Conservation (phyloP, 108 stramenopile species). For the Skeletonema potamos region DNA sequence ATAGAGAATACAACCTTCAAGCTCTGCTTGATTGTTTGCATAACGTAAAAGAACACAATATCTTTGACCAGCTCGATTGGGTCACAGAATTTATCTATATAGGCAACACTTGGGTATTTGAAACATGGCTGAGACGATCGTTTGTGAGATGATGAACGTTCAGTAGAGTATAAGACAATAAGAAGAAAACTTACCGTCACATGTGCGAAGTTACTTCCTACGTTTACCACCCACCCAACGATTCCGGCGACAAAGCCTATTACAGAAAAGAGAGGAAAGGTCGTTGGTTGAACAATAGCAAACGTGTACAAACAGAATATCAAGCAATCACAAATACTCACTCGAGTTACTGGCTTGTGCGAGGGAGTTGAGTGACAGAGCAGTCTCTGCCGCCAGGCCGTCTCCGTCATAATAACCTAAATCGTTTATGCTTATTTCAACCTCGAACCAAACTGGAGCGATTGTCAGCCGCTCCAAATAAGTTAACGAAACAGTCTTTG, state of each 20-base stretch:
- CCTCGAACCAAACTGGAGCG: conserved; percentile 18
- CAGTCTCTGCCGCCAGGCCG: not conserved
- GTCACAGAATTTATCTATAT: conserved; percentile 25
- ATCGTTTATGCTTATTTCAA: conserved; percentile 28
- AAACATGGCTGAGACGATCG: conserved; percentile 11
- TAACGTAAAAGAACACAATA: conserved; percentile 6
- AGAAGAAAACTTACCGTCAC: conserved; percentile 4
- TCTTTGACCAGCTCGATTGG: conserved; percentile 20
- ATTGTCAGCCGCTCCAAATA: conserved; percentile 29
- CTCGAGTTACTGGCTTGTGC: conserved; percentile 23
- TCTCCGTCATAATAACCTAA: not conserved
- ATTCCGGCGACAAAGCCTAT: conserved; percentile 15
- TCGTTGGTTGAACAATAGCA: not conserved
- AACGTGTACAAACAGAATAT: not conserved
- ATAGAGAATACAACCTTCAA: conserved; percentile 30
- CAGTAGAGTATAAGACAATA: not conserved
- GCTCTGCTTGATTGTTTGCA: conserved; percentile 30
- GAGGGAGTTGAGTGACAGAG: conserved; percentile 16
- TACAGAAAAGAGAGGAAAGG: not conserved
- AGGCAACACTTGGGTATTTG: conserved; percentile 11
- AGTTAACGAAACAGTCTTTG: not conserved
- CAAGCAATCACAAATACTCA: not conserved
- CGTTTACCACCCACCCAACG: conserved; percentile 32
- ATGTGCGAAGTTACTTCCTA: conserved; percentile 32
- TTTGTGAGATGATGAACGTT: not conserved